phyloP scores from a whole-genome alignment of 805 yeast genomes.

The Suhomyces faveliae region DNA sequence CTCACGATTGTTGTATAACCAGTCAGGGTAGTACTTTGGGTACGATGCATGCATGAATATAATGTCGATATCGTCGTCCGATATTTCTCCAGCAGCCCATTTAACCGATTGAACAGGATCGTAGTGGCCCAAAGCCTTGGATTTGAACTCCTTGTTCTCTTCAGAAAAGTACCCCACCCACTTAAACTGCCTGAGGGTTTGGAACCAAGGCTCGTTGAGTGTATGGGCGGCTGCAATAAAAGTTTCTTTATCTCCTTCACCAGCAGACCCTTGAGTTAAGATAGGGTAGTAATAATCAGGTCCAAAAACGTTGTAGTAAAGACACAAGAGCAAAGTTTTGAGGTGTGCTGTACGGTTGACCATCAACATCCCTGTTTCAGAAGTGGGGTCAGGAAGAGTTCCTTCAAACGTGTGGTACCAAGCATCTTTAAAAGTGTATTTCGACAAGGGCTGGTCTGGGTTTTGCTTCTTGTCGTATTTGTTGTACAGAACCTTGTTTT shows the following conservation, averaged over 20 bases:
- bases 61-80: conserved; percentile 9
- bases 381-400: conserved; percentile 62
- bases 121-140: conserved; percentile 35
- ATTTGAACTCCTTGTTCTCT: conserved; percentile 14
- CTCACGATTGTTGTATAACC: conserved; percentile 33
- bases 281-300: conserved; percentile 66
- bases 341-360: conserved; percentile 60
- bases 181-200: conserved; percentile 44
- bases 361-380: conserved; percentile 70
- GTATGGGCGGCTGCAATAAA: conserved; percentile 67
- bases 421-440: conserved; percentile 27
- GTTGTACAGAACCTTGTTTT: conserved; percentile 34
- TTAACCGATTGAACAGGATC: conserved; percentile 34
- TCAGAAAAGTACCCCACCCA: conserved; percentile 40
- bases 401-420: conserved; percentile 62
- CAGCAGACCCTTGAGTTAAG: conserved; percentile 70
- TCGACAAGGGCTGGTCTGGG: conserved; percentile 23
- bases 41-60: conserved; percentile 60
- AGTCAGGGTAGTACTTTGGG: conserved; percentile 46
- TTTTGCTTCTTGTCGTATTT: conserved; percentile 34
- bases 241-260: conserved; percentile 82
- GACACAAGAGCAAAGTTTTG: conserved; percentile 54
- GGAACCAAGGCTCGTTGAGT: conserved; percentile 49
- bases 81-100: conserved; percentile 10
- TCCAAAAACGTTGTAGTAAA: conserved; percentile 65